A percentile compares a stretch with the other conserved stretches of the same genome.
Conservation (phyloP, 108 stramenopile species). For the Skeletonema costatum region DNA sequence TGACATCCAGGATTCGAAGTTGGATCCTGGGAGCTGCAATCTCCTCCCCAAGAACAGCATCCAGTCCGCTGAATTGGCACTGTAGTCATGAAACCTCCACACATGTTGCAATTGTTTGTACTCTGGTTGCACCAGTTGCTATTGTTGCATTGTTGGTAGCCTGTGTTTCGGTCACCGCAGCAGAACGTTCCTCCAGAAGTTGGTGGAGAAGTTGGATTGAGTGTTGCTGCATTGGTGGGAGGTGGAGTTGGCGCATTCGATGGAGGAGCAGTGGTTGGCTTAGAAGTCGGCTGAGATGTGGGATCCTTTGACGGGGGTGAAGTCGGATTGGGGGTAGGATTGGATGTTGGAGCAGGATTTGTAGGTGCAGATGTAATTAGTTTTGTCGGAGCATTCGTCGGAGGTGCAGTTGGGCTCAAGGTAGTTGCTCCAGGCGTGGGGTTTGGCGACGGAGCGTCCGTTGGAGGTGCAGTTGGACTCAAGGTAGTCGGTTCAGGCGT, state of each 20-base stretch:
- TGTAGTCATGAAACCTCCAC: background rate
- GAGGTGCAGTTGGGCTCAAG: background rate
- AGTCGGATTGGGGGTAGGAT: background rate
- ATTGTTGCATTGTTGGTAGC: constrained; percentile 19
- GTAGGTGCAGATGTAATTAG: background rate
- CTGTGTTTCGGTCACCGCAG: constrained; percentile 19
- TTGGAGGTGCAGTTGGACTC: background rate
- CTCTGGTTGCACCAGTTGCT: constrained; percentile 10
- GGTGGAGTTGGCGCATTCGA: background rate
- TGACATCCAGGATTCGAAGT: constrained; percentile 15
- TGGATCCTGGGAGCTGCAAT: constrained; percentile 9
- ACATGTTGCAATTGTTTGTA: constrained; percentile 1
- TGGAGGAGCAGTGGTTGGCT: background rate
- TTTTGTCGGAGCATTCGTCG: background rate
- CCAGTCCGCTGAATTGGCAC: constrained; percentile 17
- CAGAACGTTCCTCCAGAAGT: constrained; percentile 7
- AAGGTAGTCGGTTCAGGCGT: background rate
- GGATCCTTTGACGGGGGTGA: background rate
- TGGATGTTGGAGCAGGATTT: background rate
- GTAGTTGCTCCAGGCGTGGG: background rate
- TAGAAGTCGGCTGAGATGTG: background rate
- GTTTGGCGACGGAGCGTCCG: background rate
- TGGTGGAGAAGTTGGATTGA: constrained; percentile 1
- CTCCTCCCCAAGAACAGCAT: constrained; percentile 22
- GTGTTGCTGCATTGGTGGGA: background rate